Evolutionary conservation across 2,329 filamentous ascomycete species (phyloP), one percentile per base, ranked within the genome.

Genomic region (Amesomyces nigricolor): DNA sequence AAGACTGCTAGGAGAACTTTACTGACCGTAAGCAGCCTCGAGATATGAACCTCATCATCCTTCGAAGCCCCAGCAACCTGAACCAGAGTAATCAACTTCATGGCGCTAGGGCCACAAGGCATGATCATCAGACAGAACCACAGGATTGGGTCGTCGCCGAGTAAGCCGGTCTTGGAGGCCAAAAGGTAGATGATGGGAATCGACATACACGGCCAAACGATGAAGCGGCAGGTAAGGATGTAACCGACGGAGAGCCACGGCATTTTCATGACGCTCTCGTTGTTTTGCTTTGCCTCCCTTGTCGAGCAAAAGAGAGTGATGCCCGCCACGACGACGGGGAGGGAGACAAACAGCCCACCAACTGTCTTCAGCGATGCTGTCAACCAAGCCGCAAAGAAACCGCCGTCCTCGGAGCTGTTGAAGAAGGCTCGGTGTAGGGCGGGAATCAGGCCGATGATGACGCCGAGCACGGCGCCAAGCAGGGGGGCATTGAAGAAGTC

Each of bases 341-440:
- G 69, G 0, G 81, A 77, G 0, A 85, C 82, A 64, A 88, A 88
- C 0, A 88, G 72, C 0, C 76, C 73, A 3, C 85, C 84, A 19
- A 87, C 74, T 53, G 83, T 86, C 60, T 81, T 76, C 17, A 87
- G 68, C 0, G 79, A 78, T 0, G 76, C 74, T 0, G 83, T 87
- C 39, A 88, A 70, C 84, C 83, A 88, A 1, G 83, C 83, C 17
- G 79, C 83, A 62, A 87, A 78, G 54, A 84, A 79, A 1, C 85
- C 83, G 5, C 84, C 85, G 5, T 84, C 70, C 7, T 78, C 66
- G 8, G 75, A 75, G 11, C 75, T 68, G 49, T 70, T 75, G 71
- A 88, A 88, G 68, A 88, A 87, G 2, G 80, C 76, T 3, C 68
- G 68, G 61, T 87, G 83, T 0, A 88, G 71, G 0, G 75, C 63